phyloP scores from a whole-genome alignment of 306 rosid species.

The Betula pendula region DNA sequence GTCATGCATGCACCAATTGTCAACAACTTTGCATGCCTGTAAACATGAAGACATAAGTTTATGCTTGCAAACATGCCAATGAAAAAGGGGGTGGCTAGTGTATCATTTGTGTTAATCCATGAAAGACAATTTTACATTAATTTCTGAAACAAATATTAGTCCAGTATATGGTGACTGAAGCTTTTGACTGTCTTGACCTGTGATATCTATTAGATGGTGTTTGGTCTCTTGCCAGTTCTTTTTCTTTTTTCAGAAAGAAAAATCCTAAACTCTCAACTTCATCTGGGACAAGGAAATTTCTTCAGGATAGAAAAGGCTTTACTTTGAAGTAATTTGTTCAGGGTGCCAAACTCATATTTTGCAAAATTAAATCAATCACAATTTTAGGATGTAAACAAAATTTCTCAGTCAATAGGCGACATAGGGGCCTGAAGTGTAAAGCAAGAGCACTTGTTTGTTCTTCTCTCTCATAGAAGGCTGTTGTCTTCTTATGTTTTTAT shows the following conservation, averaged over 20 bases:
- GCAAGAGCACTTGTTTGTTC: background rate
- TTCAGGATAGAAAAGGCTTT: background rate
- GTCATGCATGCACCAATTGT: background rate
- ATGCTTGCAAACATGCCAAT: conserved; percentile 5
- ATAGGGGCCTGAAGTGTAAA: background rate
- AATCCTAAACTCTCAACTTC: background rate
- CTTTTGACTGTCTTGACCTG: background rate
- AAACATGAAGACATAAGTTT: background rate
- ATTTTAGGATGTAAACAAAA: background rate
- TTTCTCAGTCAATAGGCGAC: background rate
- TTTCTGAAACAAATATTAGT: background rate
- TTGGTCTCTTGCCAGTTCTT: background rate
- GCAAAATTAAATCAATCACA: background rate
- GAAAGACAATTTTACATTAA: background rate
- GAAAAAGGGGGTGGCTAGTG: background rate
- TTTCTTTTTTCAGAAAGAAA: background rate
- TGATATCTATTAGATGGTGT: background rate
- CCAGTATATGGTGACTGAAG: background rate
- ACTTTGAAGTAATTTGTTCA: background rate
- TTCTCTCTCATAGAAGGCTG: background rate
- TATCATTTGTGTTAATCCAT: background rate
- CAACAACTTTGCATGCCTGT: background rate
- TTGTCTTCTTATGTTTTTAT: background rate
- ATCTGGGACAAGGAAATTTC: background rate
- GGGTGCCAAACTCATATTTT: background rate